Conservation (phyloP, 345 rosid species). For the Psidium guajava region DNA sequence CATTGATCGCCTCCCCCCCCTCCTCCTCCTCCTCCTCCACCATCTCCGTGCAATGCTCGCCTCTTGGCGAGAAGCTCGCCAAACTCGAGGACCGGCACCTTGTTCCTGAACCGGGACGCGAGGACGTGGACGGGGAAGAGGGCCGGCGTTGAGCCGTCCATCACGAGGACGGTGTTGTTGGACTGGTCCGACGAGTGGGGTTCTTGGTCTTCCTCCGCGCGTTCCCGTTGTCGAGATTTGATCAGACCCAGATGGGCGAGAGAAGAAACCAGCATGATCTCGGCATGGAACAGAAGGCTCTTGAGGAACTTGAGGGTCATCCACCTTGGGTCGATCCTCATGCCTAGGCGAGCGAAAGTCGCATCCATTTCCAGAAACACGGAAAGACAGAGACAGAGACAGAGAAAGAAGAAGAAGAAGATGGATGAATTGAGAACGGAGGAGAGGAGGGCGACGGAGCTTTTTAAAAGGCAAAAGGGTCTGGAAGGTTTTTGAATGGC, state of each 20-base stretch:
- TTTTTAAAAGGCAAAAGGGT: not conserved
- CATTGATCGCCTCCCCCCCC: not conserved
- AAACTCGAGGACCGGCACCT: slow-evolving; percentile 14
- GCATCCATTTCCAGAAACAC: not conserved
- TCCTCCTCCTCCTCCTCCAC: not conserved
- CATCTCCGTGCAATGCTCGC: not conserved
- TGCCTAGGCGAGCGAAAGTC: not conserved
- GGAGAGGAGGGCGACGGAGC: not conserved
- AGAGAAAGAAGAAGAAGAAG: not conserved
- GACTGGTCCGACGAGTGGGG: not conserved
- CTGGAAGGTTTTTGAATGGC: not conserved
- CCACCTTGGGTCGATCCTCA: slow-evolving; percentile 9
- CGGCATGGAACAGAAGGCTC: slow-evolving; percentile 1
- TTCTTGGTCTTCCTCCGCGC: not conserved
- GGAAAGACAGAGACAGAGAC: not conserved
- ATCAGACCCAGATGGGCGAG: slow-evolving; percentile 18
- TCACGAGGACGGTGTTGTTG: slow-evolving; percentile 10
- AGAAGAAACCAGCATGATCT: not conserved
- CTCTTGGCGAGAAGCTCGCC: slow-evolving; percentile 3
- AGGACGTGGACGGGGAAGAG: slow-evolving; percentile 16
- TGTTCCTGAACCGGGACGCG: slow-evolving; percentile 18
- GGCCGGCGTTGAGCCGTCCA: slow-evolving; percentile 10
- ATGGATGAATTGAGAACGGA: not conserved
- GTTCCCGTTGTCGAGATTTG: not conserved
- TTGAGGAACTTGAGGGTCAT: slow-evolving; percentile 6